Evolutionary conservation across 2,329 filamentous ascomycete species (phyloP).

Genomic region (Diplodia intermedia): DNA sequence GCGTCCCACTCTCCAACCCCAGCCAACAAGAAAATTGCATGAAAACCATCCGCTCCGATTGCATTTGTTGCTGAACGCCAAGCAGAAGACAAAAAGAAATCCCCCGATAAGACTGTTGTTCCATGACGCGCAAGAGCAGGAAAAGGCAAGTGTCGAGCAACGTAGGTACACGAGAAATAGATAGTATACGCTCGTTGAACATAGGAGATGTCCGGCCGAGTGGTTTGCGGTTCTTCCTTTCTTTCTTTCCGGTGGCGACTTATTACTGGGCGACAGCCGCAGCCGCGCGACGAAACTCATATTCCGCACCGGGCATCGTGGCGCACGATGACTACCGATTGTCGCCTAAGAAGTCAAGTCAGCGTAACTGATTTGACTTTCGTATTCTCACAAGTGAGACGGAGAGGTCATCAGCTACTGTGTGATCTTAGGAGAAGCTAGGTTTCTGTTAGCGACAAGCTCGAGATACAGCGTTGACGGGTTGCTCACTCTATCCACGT

Average conservation of each 20-base stretch:
- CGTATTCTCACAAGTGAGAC: constrained; percentile 28
- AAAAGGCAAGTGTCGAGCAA: constrained; percentile 22
- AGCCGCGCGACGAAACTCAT: constrained; percentile 5
- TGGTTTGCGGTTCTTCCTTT: constrained; percentile 11
- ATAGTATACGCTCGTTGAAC: constrained; percentile 25
- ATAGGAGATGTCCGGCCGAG: constrained; percentile 14
- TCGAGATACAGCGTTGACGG: constrained; percentile 31
- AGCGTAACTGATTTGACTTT: constrained; percentile 32
- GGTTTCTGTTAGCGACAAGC: constrained; percentile 24
- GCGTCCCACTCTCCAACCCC: constrained; percentile 10
- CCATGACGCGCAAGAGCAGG: constrained; percentile 11
- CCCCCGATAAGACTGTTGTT: constrained; percentile 11
- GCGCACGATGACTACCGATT: constrained; percentile 18
- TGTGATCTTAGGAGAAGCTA: constrained; percentile 57
- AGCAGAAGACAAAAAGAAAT: constrained; percentile 12
- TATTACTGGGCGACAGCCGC: constrained; percentile 1
- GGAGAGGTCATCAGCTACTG: constrained; percentile 51
- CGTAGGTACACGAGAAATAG: constrained; percentile 31
- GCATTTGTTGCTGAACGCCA: constrained; percentile 27
- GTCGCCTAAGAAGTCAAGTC: constrained; percentile 30
- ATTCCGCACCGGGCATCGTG: constrained; percentile 14
- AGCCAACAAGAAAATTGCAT: constrained; percentile 15
- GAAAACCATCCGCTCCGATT: constrained; percentile 22
- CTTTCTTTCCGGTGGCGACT: constrained; percentile 7
- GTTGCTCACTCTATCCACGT: constrained; percentile 61